Conservation (phyloP, 352 stramenopile genomes). For the Phytopythium vexans region DNA sequence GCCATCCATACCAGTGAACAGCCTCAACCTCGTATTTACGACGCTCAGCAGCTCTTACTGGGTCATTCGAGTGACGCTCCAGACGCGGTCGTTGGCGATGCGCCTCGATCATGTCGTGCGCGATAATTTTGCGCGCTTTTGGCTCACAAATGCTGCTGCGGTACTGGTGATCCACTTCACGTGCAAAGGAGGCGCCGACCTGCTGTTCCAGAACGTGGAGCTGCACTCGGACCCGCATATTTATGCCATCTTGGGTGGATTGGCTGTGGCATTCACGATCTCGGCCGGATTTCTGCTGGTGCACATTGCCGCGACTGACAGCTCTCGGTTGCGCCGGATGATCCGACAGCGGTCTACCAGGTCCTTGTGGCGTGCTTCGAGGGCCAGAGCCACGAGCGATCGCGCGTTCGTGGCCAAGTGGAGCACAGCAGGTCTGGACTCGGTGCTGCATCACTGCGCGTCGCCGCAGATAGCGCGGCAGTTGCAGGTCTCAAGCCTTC, state of each 20-base stretch:
- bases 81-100: conserved; percentile 20
- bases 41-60: conserved; percentile 28
- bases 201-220: conserved; percentile 20
- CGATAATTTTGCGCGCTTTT: conserved; percentile 22
- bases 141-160: conserved; percentile 11
- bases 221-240: conserved; percentile 32
- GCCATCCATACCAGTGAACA: too few species aligned
- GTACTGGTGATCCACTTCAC: conserved; percentile 24
- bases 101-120: conserved; percentile 20
- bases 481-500: conserved; percentile 18
- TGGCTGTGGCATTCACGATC: conserved; percentile 22
- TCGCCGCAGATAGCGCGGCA: conserved; percentile 24
- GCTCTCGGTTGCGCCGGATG: too few species aligned
- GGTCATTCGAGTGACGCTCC: conserved; percentile 28
- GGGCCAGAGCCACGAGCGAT: conserved; percentile 8
- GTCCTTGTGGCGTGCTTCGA: conserved; percentile 6
- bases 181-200: conserved; percentile 23
- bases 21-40: conserved; percentile 20
- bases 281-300: conserved; percentile 20
- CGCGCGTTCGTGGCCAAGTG: conserved; percentile 23
- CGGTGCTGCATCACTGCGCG: conserved; percentile 25
- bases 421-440: conserved; percentile 15
- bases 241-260: conserved; percentile 32
- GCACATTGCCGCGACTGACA: conserved; percentile 14
- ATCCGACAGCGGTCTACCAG: conserved; percentile 1